phyloP scores from a whole-genome alignment of 1,139 yeast genomes.

The Wickerhamiella pararugosa region DNA sequence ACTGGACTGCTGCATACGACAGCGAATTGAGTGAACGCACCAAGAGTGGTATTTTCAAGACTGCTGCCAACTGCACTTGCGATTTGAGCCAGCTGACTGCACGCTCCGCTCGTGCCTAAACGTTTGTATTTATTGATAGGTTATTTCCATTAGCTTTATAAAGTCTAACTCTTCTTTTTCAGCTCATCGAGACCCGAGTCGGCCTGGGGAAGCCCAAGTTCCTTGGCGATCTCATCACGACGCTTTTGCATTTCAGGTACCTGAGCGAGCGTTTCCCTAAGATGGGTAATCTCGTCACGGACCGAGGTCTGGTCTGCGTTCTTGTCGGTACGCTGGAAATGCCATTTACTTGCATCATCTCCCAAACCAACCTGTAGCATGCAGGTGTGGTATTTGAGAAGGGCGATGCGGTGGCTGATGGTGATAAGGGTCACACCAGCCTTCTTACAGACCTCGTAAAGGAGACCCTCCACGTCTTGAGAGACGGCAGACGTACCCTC shows the following conservation, averaged over 20 bases:
- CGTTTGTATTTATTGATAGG: not conserved
- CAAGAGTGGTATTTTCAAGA: conserved; percentile 3
- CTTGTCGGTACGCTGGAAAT: conserved; percentile 22
- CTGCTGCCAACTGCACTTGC: conserved; percentile 4
- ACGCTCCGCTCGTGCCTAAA: not conserved
- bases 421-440: conserved; percentile 69
- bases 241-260: conserved; percentile 23
- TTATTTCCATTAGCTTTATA: too few relatives aligned
- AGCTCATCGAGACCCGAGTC: conserved; percentile 4
- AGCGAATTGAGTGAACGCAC: not conserved
- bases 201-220: conserved; percentile 11
- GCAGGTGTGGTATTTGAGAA: conserved; percentile 72
- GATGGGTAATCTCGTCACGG: conserved; percentile 24
- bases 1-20: conserved; percentile 4
- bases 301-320: conserved; percentile 21
- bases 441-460: conserved; percentile 60
- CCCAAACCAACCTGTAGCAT: conserved; percentile 48
- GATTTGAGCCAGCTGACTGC: not conserved
- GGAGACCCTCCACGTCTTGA: conserved; percentile 78
- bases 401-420: conserved; percentile 70
- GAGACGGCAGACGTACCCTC: conserved; percentile 91
- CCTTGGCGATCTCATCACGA: conserved; percentile 21
- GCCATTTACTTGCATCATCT: conserved; percentile 36
- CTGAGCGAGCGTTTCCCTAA: conserved; percentile 20
- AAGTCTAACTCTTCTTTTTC: not conserved